phyloP scores from a whole-genome alignment of 1,284 basidiomycete genomes.

The Sparassis latifolia region DNA sequence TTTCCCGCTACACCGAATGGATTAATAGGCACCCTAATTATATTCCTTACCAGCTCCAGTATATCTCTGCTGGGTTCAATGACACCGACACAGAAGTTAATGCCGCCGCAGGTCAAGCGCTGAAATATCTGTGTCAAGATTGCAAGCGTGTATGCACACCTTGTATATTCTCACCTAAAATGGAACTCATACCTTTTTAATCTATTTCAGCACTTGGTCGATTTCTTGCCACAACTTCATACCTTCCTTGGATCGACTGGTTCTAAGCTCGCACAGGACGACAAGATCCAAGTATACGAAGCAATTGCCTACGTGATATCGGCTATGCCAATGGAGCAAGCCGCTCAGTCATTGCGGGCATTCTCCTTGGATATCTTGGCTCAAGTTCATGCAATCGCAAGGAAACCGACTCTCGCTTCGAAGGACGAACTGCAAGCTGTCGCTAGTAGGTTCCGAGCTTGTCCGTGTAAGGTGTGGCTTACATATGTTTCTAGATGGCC shows the following conservation, averaged over 20 bases:
- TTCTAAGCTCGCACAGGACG: conserved; percentile 76
- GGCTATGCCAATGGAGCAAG: conserved; percentile 83
- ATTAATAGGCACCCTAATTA: conserved; percentile 87
- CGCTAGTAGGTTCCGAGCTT: conserved; percentile 13
- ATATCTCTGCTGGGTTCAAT: conserved; percentile 90
- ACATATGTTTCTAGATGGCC: conserved; percentile 46
- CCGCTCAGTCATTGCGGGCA: conserved; percentile 77
- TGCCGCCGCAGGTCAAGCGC: conserved; percentile 92
- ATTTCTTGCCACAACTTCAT: conserved; percentile 89
- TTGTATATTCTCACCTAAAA: not conserved
- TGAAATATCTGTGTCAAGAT: conserved; percentile 97
- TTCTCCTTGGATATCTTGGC: conserved; percentile 75
- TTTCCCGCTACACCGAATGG: conserved; percentile 97
- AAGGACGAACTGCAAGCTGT: conserved; percentile 52
- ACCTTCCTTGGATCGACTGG: conserved; percentile 81
- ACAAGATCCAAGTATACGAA: conserved; percentile 88
- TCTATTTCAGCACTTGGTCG: conserved; percentile 69
- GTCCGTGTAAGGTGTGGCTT: conserved; percentile 11
- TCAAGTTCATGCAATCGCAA: conserved; percentile 60
- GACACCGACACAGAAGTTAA: conserved; percentile 76
- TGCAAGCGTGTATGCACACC: conserved; percentile 66
- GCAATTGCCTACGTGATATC: conserved; percentile 94
- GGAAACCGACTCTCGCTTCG: conserved; percentile 42
- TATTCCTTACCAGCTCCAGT: conserved; percentile 82
- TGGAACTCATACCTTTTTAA: conserved; percentile 4